These are phyloP conservation scores for Fusarium fujikuroi DNA, from an alignment of 2,329 filamentous ascomycete genomes.

Conservation along the genomic window DNA sequence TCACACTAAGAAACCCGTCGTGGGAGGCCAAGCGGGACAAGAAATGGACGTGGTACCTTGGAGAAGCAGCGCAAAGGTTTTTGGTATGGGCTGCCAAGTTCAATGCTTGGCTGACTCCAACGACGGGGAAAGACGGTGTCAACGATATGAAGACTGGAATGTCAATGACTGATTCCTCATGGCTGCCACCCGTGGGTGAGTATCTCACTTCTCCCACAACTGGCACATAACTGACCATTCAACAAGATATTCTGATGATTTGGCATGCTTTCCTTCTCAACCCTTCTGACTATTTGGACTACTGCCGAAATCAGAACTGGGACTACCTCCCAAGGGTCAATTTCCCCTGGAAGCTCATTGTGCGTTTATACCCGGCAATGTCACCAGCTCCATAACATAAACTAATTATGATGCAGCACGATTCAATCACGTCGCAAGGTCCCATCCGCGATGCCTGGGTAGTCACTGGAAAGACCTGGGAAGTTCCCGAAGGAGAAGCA, in stretches of 20 bases:
- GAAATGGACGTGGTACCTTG: conserved; percentile 41
- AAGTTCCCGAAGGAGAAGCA: background rate
- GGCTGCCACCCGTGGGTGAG: conserved; percentile 29
- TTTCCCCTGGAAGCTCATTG: conserved; percentile 33
- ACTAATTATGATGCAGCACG: conserved; percentile 20
- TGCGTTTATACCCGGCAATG: background rate
- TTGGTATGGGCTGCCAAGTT: conserved; percentile 27
- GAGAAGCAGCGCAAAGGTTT: conserved; percentile 40
- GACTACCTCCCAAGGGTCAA: conserved; percentile 7
- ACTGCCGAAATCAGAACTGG: conserved; percentile 2
- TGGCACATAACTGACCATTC: background rate
- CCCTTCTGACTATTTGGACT: conserved; percentile 20
- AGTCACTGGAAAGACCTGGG: background rate
- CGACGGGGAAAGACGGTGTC: background rate
- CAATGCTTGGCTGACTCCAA: conserved; percentile 2
- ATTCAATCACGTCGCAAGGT: conserved; percentile 26
- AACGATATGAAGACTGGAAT: background rate
- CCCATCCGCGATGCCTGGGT: conserved; percentile 19
- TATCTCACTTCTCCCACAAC: background rate
- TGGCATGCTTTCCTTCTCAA: conserved; percentile 39
- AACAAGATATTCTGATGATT: conserved; percentile 31
- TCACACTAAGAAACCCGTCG: conserved; percentile 5
- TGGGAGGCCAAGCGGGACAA: conserved; percentile 9
- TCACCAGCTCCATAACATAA: too few species aligned
- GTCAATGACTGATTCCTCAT: background rate